These are phyloP conservation scores for Rhizopogon salebrosus DNA, from an alignment of 768 basidiomycete genomes.

Conservation along the genomic window DNA sequence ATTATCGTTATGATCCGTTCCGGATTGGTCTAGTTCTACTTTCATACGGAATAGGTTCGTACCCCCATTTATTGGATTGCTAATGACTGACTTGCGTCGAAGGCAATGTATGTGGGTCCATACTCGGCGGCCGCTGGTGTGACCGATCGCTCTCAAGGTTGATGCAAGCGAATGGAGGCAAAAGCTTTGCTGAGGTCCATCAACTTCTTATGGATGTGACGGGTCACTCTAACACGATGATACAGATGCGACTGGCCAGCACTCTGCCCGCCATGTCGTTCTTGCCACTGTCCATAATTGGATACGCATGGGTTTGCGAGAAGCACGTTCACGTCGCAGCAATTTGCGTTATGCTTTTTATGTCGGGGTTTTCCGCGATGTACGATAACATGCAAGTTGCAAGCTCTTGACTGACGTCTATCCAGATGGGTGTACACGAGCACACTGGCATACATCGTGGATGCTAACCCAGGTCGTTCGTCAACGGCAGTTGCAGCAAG, in stretches of 20 bases:
- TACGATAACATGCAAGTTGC: constrained; percentile 25
- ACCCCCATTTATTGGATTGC: not conserved
- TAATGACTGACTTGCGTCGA: not conserved
- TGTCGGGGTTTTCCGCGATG: constrained; percentile 66
- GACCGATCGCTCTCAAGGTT: constrained; percentile 38
- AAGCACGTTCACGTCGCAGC: constrained; percentile 57
- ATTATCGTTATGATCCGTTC: constrained; percentile 63
- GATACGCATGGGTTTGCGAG: constrained; percentile 68
- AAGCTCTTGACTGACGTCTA: not conserved
- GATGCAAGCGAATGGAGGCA: constrained; percentile 39
- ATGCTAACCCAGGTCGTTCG: constrained; percentile 74
- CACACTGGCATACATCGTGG: constrained; percentile 76
- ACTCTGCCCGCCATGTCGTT: constrained; percentile 44
- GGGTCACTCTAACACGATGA: not conserved
- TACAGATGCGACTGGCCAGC: constrained; percentile 65
- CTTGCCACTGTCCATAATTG: constrained; percentile 50
- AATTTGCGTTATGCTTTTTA: constrained; percentile 64
- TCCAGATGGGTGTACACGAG: constrained; percentile 50
- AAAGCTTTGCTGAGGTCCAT: constrained; percentile 51
- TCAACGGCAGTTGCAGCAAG: constrained; percentile 70
- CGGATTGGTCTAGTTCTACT: constrained; percentile 72
- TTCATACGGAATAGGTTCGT: constrained; percentile 57
- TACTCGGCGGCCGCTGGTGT: constrained; percentile 48
- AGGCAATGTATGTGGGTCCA: constrained; percentile 42
- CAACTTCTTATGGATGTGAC: not conserved